Evolutionary conservation across 495 filamentous ascomycete genomes (phyloP).

Genomic region (Penicillium egyptiacum): DNA sequence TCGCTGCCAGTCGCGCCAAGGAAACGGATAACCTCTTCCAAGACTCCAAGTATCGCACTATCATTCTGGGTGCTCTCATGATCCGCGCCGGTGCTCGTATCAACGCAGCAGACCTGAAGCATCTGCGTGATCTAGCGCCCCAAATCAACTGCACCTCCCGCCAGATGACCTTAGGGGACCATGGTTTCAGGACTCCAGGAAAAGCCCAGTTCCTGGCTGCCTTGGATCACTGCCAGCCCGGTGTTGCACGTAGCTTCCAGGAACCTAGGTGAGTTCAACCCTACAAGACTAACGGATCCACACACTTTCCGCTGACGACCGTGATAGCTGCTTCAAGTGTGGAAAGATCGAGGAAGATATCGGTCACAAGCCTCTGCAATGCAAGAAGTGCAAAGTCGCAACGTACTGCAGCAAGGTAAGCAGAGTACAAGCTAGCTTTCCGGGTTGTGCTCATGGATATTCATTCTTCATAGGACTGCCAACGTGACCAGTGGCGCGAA

Average conservation of each 20-base stretch:
- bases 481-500: background rate
- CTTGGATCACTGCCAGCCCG: constrained; percentile 7
- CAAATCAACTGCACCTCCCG: background rate
- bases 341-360: constrained; percentile 6
- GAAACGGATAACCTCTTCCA: background rate
- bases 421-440: too few relatives aligned
- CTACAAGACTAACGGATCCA: background rate
- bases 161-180: background rate
- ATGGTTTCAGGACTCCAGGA: constrained; percentile 10
- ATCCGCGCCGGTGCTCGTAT: constrained; percentile 1
- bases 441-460: background rate
- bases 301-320: background rate
- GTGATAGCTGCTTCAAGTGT: constrained; percentile 9
- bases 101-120: background rate
- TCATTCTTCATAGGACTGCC: background rate
- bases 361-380: background rate
- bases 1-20: background rate
- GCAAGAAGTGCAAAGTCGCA: constrained; percentile 3
- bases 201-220: constrained; percentile 12
- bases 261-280: background rate
- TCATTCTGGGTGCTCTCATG: constrained; percentile 12
- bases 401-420: constrained; percentile 8
- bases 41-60: constrained; percentile 2
- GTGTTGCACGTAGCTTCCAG: constrained; percentile 6
- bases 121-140: background rate